phyloP scores from a whole-genome alignment of 345 rosid genomes.

The Rhodamnia argentea region DNA sequence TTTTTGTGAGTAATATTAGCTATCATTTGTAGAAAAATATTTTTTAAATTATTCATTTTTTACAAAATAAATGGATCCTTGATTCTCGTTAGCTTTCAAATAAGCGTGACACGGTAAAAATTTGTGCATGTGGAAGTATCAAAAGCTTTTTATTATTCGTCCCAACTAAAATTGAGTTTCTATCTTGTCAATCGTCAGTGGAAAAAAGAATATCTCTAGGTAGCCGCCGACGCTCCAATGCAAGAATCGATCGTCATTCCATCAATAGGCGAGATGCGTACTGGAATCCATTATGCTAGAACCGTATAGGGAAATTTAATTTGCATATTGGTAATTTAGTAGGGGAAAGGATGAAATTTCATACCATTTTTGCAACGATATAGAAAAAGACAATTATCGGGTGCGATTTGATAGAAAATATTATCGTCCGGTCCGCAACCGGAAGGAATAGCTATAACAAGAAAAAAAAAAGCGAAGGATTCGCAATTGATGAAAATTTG shows the following conservation, averaged over 20 bases:
- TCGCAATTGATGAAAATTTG: not conserved
- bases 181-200: not conserved
- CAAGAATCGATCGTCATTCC: not conserved
- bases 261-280: not conserved
- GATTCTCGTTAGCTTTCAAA: not conserved
- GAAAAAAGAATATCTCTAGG: not conserved
- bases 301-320: not conserved
- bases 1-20: no score
- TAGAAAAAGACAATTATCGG: not conserved
- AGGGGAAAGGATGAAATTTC: not conserved
- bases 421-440: not conserved
- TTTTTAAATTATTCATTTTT: no score
- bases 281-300: not conserved
- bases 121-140: not conserved
- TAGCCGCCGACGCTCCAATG: not conserved
- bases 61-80: no score
- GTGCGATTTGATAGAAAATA: not conserved
- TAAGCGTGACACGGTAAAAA: not conserved
- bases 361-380: not conserved
- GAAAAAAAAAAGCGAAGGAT: not conserved
- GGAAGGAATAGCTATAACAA: not conserved
- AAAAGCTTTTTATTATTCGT: not conserved
- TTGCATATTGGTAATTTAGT: not conserved
- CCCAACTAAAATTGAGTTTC: not conserved
- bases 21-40: no score